A percentile compares a stretch with the other conserved stretches of the same genome.
phyloP scores from a whole-genome alignment of 2,329 filamentous ascomycete species.

The Arthroderma uncinatum region DNA sequence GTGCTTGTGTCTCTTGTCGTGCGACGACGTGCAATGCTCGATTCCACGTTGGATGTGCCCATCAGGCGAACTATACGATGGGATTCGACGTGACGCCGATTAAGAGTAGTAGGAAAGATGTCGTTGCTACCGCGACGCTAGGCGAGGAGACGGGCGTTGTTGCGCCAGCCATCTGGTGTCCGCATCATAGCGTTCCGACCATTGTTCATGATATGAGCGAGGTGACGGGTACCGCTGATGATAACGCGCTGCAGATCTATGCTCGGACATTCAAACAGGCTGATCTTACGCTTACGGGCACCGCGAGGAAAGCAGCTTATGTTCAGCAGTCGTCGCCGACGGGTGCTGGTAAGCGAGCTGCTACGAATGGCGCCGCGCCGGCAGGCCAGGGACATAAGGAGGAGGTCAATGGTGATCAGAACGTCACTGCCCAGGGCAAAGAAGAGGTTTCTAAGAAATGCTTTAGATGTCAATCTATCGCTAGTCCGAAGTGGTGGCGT shows the following conservation, averaged over 20 bases:
- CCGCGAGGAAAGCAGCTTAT: constrained; percentile 81
- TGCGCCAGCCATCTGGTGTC: constrained; percentile 82
- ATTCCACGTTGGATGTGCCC: constrained; percentile 85
- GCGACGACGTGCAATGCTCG: constrained; percentile 40
- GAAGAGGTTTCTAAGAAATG: constrained; percentile 30
- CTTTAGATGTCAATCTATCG: constrained; percentile 30
- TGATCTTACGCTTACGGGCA: constrained; percentile 79
- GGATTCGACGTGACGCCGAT: constrained; percentile 86
- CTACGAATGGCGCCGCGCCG: constrained; percentile 4
- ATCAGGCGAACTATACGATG: constrained; percentile 67
- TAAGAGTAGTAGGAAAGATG: constrained; percentile 76
- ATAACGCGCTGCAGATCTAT: constrained; percentile 72
- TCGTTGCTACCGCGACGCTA: constrained; percentile 66
- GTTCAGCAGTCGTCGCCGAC: constrained; percentile 35
- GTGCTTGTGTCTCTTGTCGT: constrained; percentile 77
- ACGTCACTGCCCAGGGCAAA: constrained; percentile 13
- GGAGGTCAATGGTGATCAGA: constrained; percentile 17
- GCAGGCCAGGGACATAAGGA: constrained; percentile 5
- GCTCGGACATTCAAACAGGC: constrained; percentile 89
- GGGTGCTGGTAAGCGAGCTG: constrained; percentile 43
- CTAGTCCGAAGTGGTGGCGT: constrained; percentile 51
- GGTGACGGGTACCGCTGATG: constrained; percentile 49
- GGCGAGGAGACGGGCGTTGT: constrained; percentile 72
- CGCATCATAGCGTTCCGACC: constrained; percentile 67
- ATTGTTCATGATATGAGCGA: constrained; percentile 71